Base-by-base conservation (phyloP, 2,329 filamentous ascomycete genomes). In the Pseudogymnoascus sp. region DNA sequence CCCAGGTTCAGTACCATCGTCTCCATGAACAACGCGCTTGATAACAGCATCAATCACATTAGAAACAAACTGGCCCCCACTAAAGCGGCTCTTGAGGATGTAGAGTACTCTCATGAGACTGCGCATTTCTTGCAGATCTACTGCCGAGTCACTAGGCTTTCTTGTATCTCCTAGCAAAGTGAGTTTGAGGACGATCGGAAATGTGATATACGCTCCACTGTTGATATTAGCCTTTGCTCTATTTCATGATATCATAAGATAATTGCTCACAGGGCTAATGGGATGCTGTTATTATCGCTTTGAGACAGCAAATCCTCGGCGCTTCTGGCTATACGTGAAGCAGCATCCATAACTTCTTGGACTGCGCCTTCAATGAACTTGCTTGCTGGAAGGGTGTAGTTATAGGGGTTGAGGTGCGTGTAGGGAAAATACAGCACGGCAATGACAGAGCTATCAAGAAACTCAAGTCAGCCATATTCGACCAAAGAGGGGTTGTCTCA, bases 11-110 rank as follows among this genome's bases (percentile, higher is more conserved):
- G 33, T 33, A 7, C 33, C 29, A 12, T 55, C 29, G 15, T 33
- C 48, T 15, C 48, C 48, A 33, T 55, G 48, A 33, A 55, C 48
- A 2, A 55, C 48, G 9, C 48, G 48, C 48, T 55, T 55, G 9
- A 60, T 60, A 33, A 60, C 59, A 18, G 42, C 59, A 7, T 45
- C 59, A 3, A 60, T 37, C 13, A 60, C 59, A 18, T 60, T 60
- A 5, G 59, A 40, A 48, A 60, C n/a, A 60, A 60, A 60, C 25
- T 39, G 33, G 1, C 59, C 59, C 10, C 59, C 59, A 60, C 59
- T 60, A 12, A 60, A 60, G 27, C 59, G 37, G 18, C 15, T 31
- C 42, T 60, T 60, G 7, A 60, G 15, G 37, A 60, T 40, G 15
- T 45, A 45, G 10, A 60, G 25, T 29, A 60, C 12, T 18, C 42